Evolutionary conservation across 805 yeast genomes (phyloP).

Genomic region (Candida suzukii): DNA sequence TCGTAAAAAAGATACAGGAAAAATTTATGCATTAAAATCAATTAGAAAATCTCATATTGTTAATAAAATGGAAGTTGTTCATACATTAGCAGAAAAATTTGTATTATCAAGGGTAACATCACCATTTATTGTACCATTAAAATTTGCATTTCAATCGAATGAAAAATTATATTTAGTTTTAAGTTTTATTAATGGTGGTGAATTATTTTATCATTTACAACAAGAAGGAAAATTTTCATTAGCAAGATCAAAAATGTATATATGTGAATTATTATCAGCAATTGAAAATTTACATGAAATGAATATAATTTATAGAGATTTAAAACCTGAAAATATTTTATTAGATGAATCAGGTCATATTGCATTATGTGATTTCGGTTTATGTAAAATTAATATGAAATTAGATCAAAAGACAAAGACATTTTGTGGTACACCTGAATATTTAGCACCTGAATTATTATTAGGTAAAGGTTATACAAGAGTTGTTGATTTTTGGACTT

Average conservation of each 20-base stretch:
- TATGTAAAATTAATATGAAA: constrained; percentile 93
- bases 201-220: constrained; percentile 67
- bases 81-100: constrained; percentile 93
- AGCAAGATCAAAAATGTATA: constrained; percentile 86
- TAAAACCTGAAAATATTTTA: constrained; percentile 93
- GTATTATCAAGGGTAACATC: constrained; percentile 88
- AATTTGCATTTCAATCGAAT: constrained; percentile 95
- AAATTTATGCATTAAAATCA: constrained; percentile 90
- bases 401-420: constrained; percentile 81
- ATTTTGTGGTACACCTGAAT: constrained; percentile 97
- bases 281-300: constrained; percentile 85
- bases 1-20: constrained; percentile 88
- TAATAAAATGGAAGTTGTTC: constrained; percentile 89
- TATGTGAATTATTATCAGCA: constrained; percentile 90
- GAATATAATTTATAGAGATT: constrained; percentile 90
- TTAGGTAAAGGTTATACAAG: constrained; percentile 92
- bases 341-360: constrained; percentile 96
- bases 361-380: constrained; percentile 94
- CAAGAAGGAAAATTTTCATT: constrained; percentile 83
- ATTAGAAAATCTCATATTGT: constrained; percentile 92
- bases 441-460: constrained; percentile 89
- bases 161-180: constrained; percentile 87
- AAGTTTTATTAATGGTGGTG: constrained; percentile 96
- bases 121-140: constrained; percentile 94
- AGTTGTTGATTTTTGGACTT: constrained; percentile 98